These are phyloP conservation scores for Daldinia grandis DNA, from an alignment of 495 filamentous ascomycete genomes.

Conservation along the genomic window DNA sequence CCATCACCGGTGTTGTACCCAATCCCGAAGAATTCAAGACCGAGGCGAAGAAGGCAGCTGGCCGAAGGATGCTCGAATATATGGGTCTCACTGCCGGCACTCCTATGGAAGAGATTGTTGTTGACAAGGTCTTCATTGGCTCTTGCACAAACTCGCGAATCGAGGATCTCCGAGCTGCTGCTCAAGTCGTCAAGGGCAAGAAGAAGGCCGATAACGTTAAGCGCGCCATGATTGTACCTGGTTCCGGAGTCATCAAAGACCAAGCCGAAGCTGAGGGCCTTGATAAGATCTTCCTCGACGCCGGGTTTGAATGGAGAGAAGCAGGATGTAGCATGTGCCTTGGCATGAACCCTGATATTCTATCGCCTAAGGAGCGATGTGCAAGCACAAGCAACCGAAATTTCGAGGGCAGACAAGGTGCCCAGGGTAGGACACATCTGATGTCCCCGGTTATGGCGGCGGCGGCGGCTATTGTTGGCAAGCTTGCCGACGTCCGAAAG, in stretches of 20 bases:
- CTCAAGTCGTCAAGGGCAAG: slow-evolving; percentile 82
- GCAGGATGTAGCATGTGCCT: slow-evolving; percentile 99
- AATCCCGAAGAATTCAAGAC: slow-evolving; percentile 85
- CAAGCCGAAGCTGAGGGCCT: slow-evolving; percentile 92
- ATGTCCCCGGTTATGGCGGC: slow-evolving; percentile 98
- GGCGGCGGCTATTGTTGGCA: slow-evolving; percentile 87
- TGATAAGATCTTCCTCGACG: slow-evolving; percentile 88
- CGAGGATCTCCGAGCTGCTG: slow-evolving; percentile 91
- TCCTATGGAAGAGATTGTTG: slow-evolving; percentile 84
- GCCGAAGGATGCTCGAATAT: slow-evolving; percentile 86
- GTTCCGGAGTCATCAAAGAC: slow-evolving; percentile 92
- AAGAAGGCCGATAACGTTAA: slow-evolving; percentile 88
- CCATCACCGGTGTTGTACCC: slow-evolving; percentile 90
- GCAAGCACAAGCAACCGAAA: slow-evolving; percentile 97
- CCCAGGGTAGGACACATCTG: slow-evolving; percentile 90
- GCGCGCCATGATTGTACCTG: slow-evolving; percentile 94
- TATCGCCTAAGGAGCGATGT: slow-evolving; percentile 92
- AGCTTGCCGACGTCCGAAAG: slow-evolving; percentile 89
- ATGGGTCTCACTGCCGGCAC: slow-evolving; percentile 91
- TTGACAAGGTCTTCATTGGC: slow-evolving; percentile 98
- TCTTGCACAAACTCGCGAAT: slow-evolving; percentile 98
- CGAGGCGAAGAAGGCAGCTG: slow-evolving; percentile 77
- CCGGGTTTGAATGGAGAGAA: slow-evolving; percentile 98
- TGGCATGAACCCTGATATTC: slow-evolving; percentile 98
- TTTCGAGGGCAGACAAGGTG: slow-evolving; percentile 96